Conservation (phyloP, 257 asterid species). For the Solanum etuberosum region DNA sequence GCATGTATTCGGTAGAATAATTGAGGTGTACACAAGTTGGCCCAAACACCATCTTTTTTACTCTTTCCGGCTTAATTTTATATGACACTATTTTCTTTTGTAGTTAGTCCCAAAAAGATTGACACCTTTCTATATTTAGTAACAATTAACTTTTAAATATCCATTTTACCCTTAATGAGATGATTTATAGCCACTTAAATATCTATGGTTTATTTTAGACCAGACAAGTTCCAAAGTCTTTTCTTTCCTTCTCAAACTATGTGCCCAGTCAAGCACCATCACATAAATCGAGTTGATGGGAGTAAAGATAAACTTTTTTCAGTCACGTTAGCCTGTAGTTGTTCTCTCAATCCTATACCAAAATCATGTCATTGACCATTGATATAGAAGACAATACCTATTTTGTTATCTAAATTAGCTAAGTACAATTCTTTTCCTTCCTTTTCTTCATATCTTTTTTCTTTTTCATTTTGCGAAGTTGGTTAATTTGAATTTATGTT, state of each 20-base stretch:
- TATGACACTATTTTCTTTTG: background rate
- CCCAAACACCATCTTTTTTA: background rate
- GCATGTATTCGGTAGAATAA: background rate
- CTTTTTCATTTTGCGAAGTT: background rate
- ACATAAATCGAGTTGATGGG: background rate
- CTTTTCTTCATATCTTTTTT: background rate
- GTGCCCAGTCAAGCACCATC: background rate
- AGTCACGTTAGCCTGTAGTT: background rate
- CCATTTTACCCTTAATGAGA: background rate
- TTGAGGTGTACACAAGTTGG: background rate
- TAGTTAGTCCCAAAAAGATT: background rate
- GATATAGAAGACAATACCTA: background rate
- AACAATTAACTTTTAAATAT: background rate
- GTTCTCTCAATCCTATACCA: background rate
- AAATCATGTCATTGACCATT: background rate
- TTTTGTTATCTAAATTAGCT: background rate
- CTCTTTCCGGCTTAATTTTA: background rate
- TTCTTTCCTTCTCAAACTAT: background rate
- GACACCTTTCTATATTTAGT: background rate
- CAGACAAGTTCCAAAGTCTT: background rate
- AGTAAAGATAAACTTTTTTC: background rate
- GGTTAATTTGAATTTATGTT: background rate
- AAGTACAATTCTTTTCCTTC: background rate
- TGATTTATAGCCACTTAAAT: background rate
- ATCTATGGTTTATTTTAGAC: background rate